Evolutionary conservation across 495 filamentous ascomycete genomes (phyloP).

Genomic region (Annulohypoxylon moriforme): DNA sequence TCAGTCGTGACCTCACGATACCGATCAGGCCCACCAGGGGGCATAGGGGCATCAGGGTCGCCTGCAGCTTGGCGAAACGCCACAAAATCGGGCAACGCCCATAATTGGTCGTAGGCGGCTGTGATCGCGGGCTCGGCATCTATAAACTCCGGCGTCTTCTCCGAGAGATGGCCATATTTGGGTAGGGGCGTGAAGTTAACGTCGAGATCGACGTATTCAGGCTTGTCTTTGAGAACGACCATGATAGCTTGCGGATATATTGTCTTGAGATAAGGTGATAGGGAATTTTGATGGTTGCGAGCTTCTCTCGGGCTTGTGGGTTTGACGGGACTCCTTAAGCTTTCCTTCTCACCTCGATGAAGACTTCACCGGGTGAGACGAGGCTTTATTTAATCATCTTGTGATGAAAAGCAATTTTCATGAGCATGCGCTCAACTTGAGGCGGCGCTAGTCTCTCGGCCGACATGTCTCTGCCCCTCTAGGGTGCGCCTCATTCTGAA

Average conservation of each 20-base stretch:
- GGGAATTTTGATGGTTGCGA: neutral
- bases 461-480: neutral
- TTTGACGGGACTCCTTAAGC: neutral
- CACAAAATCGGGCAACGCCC: constrained; percentile 37
- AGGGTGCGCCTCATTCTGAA: neutral
- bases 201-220: constrained; percentile 37
- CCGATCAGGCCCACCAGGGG: constrained; percentile 37
- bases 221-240: constrained; percentile 38
- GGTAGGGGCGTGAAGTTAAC: constrained; percentile 42
- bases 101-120: constrained; percentile 23
- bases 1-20: constrained; percentile 40
- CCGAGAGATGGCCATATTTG: constrained; percentile 43
- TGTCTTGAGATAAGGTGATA: neutral
- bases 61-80: constrained; percentile 32
- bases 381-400: neutral
- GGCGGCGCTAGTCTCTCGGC: neutral
- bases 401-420: neutral
- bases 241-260: constrained; percentile 11
- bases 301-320: neutral
- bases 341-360: too few relatives aligned
- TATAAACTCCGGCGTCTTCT: constrained; percentile 36
- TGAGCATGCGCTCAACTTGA: neutral
- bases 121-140: constrained; percentile 28
- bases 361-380: too few relatives aligned
- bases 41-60: constrained; percentile 37